Percentiles rank a stretch among this genome's conserved stretches.
These are phyloP conservation scores for Pilatotrama ljubarskyi DNA, from an alignment of 768 basidiomycete species.

Conservation along the genomic window DNA sequence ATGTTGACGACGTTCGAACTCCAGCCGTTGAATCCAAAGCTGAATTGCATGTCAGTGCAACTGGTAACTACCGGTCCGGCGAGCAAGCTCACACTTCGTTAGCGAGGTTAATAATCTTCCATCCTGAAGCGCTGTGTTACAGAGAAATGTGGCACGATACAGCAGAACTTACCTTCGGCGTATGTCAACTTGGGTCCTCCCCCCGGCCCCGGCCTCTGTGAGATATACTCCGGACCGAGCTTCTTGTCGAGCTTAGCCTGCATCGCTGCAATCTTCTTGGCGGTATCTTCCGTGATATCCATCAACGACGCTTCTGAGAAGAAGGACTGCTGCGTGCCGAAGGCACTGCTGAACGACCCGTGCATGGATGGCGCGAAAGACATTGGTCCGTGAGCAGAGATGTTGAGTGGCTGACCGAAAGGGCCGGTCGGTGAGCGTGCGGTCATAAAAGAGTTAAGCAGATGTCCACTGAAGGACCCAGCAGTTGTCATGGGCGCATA, in stretches of 20 bases:
- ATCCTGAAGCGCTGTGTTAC: constrained; percentile 39
- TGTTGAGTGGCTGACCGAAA: constrained; percentile 31
- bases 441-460: constrained; percentile 47
- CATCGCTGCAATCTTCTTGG: constrained; percentile 64
- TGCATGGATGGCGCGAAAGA: constrained; percentile 65
- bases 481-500: constrained; percentile 32
- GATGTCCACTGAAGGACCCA: constrained; percentile 58
- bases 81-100: constrained; percentile 67
- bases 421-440: constrained; percentile 19
- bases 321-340: constrained; percentile 29
- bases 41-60: background rate
- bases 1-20: constrained; percentile 76
- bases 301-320: constrained; percentile 28
- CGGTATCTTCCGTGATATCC: constrained; percentile 61
- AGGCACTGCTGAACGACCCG: constrained; percentile 39
- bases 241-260: constrained; percentile 84
- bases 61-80: background rate
- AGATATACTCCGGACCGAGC: constrained; percentile 93
- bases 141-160: background rate
- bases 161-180: constrained; percentile 85
- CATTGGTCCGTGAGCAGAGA: constrained; percentile 55
- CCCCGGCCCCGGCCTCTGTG: constrained; percentile 83
- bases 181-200: constrained; percentile 89
- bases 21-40: constrained; percentile 97
- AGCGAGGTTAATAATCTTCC: constrained; percentile 97